Evolutionary conservation across 106 monocot species (phyloP).

Genomic region (Xerophyta viscosa): DNA sequence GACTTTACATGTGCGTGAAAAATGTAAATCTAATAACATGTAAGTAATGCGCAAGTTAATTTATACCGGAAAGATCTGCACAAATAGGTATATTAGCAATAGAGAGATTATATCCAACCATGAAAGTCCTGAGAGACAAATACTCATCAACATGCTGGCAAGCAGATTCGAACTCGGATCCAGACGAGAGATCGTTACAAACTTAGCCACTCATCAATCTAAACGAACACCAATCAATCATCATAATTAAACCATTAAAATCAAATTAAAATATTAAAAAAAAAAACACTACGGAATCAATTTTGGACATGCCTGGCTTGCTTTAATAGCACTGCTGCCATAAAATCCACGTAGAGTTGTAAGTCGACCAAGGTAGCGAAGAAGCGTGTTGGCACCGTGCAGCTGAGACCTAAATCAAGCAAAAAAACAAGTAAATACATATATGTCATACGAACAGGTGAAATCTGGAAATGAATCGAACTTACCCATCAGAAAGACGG

Average conservation of each 20-base stretch:
- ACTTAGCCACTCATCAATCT: conserved; percentile 90
- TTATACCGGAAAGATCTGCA: conserved; percentile 83
- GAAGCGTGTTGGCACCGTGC: conserved; percentile 48
- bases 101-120: conserved; percentile 74
- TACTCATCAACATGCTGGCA: conserved; percentile 57
- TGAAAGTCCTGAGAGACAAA: conserved; percentile 53
- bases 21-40: no score
- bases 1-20: no score
- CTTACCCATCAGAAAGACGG: conserved; percentile 37
- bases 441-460: no score
- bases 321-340: conserved; percentile 42
- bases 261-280: not conserved
- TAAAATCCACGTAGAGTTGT: conserved; percentile 47
- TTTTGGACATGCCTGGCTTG: conserved; percentile 23
- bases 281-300: not conserved
- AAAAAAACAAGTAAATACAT: not conserved
- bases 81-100: conserved; percentile 81
- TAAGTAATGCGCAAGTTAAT: no score
- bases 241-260: not conserved
- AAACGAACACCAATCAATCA: not conserved
- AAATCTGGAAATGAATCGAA: no score
- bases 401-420: conserved; percentile 28
- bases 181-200: conserved; percentile 30
- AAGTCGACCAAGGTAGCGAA: conserved; percentile 49
- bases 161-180: conserved; percentile 66